These are phyloP conservation scores for Ganoderma meredithae DNA, from an alignment of 1,284 basidiomycete genomes.

Conservation along the genomic window DNA sequence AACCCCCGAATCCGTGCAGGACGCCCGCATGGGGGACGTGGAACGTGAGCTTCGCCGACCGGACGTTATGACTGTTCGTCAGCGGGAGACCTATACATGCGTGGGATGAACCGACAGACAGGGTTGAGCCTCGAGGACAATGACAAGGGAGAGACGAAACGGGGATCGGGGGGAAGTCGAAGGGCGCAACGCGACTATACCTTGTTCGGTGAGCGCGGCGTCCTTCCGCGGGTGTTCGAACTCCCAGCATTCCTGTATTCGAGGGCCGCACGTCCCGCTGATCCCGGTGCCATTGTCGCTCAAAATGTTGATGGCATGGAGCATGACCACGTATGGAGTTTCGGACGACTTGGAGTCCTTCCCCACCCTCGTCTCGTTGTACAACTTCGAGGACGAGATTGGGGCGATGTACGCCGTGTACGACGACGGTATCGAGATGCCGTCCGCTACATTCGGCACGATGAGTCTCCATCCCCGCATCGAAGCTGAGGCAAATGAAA, in stretches of 20 bases:
- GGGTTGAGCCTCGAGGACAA: slow-evolving; percentile 13
- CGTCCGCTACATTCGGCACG: slow-evolving; percentile 66
- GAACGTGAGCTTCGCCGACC: slow-evolving; percentile 85
- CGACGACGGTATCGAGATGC: slow-evolving; percentile 95
- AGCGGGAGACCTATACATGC: slow-evolving; percentile 71
- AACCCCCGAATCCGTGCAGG: slow-evolving; percentile 97
- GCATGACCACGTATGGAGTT: slow-evolving; percentile 99
- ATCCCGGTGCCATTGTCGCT: slow-evolving; percentile 73
- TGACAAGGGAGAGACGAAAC: slow-evolving; percentile 1
- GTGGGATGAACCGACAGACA: slow-evolving; percentile 5
- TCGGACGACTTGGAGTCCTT: slow-evolving; percentile 78
- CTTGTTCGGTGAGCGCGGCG: slow-evolving; percentile 74
- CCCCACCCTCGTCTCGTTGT: slow-evolving; percentile 76
- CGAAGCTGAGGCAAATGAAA: slow-evolving; percentile 10
- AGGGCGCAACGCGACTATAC: slow-evolving; percentile 45
- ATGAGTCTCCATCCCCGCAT: not conserved
- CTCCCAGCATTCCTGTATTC: slow-evolving; percentile 96
- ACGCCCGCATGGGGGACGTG: slow-evolving; percentile 94
- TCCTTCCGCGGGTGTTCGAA: slow-evolving; percentile 94
- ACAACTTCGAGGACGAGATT: slow-evolving; percentile 91
- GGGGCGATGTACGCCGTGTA: slow-evolving; percentile 97
- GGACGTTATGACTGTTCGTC: slow-evolving; percentile 89
- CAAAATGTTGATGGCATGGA: slow-evolving; percentile 90
- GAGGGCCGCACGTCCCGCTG: slow-evolving; percentile 75
- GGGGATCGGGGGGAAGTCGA: slow-evolving; percentile 6